Evolutionary conservation across 768 basidiomycete species (phyloP), one percentile per base, ranked within the genome.

Genomic region (Lentinula detonsa): DNA sequence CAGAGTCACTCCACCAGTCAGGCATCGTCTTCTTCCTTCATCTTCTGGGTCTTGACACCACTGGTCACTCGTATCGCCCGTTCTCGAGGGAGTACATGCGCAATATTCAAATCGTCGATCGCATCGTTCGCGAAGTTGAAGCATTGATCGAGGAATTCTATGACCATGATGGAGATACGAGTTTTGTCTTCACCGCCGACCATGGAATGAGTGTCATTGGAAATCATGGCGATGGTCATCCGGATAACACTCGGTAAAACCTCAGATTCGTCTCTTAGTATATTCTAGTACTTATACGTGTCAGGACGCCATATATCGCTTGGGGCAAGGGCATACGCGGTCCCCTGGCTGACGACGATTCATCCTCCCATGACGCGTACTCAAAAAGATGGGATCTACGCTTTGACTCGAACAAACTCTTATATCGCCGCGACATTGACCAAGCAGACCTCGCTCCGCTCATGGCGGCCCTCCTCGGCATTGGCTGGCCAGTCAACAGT

Each of bases 141-240:
- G 65, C 72, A 40, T 76, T 92, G 2, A 69, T 94, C 21, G 69
- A 72, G 0, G 75, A 83, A 4, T 93, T 89, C 69, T 94, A 85
- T 52, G 48, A 21, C 66, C 66, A 74, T 35, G 88, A 91, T 61
- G 74, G 84, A 21, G 82, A 87, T 59, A 93, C 91, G 0, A 83
- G 82, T 61, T 93, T 81, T 67, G 72, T 94, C 35, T 94, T 92
- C 69, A 94, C 90, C 2, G 90, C 93, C 0, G 93, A 95, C 70
- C 93, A 95, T 68, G 93, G 93, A 8, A 95, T 95, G 93, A 90
- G 89, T 4, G 82, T 78, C 35, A 88, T 92, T 58, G 93, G 93
- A 11, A 94, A 93, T 67, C 93, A 95, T 61, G 93, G 93, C 4
- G 93, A 95, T 63, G 93, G 93, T 40, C 86, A 90, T 89, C 46